Base-by-base conservation (phyloP, 768 basidiomycete genomes). In the Calocybe cyanea region DNA sequence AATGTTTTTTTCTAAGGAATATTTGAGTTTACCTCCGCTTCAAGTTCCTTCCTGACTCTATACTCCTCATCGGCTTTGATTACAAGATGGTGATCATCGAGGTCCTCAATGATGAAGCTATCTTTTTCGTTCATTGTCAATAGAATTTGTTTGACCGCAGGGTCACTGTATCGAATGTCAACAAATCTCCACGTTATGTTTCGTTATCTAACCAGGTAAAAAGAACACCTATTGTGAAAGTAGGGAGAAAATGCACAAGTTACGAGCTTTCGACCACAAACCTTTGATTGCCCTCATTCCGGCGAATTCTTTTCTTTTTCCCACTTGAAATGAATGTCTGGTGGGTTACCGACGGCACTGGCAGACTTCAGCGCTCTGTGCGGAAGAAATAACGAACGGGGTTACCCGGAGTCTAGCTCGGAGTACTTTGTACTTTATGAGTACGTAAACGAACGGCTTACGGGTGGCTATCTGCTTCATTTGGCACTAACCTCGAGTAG, bases 121-220 rank as follows among this genome's bases (percentile, higher is more conserved):
- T 78, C 72, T 57, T 77, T 83, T 58, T 92, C 87, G 59, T 92
- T 87, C 83, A 92, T 80, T 25, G 80, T 69, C 41, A 91, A 70
- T 28, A 92, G 71, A 45, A 92, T 90, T 60, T 92, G 88, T 64
- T 92, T 93, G 49, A 93, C 91, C 1, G 89, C 90, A 1, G 88
- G 81, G 62, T 93, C 91, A 58, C 91, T 92, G 34, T 31, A 37
- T 42, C 31, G 36, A 18, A 14, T n/a, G n/a, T n/a, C n/a, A n/a
- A n/a, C n/a, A n/a, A n/a, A n/a, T n/a, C n/a, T n/a, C n/a, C n/a
- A n/a, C n/a, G n/a, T n/a, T 34, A 17, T 32, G 17, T 6, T 37
- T 28, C 25, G 6, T 28, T 11, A 28, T 28, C 25, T 52, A 41
- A 85, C 85, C 84, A 86, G 48, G 78, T 83, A 51, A 87, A 66